Base-by-base conservation (phyloP, 192 early-diverging fungal species). In the Backusella mclennaniae region DNA sequence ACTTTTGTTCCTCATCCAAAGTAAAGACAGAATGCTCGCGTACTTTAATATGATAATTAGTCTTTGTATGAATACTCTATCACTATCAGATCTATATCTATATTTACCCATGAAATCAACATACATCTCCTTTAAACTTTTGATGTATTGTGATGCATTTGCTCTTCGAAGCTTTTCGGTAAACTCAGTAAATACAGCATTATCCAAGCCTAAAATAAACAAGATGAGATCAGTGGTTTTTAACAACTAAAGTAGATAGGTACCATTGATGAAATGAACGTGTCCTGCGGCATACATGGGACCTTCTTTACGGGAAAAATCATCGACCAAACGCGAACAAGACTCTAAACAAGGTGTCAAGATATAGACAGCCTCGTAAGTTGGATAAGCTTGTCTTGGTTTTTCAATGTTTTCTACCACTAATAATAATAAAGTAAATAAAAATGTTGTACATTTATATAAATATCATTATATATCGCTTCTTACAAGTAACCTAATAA, bases 21-120 rank as follows among this genome's bases (percentile, higher is more conserved):
- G 76, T 69, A 69, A 70, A 84, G 15, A 84, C 78, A 33, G 68
- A 49, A 17, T 76, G 67, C 69, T 84, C 82, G 44, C 76, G 74
- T 26, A 80, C 82, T 83, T 52, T 39, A 19, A 1, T 33, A 73
- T 29, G 41, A 7, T 14, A 19, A 14, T 29, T 0, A 12, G 29
- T 19, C n/a, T 6, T 2, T 75, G 35, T 66, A 17, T 15, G 12
- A 44, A 17, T 19, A 5, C 0, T 33, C 33, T 33, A 33, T 33
- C 33, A 33, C 4, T 1, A 76, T 26, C 73, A 11, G 12, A 11
- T 1, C n/a, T 26, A 19, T 59, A 8, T 33, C 3, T 42, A 21
- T 29, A 49, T 82, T 38, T 86, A 95, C 94, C 92, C 66, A 93
- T 82, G 79, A 96, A 95, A 75, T 96, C 95, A 46, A 95, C 88